Percentiles rank a stretch among this genome's conserved stretches.
Conservation (phyloP, 148 eudicot species). For the Dianthus caryophyllus region DNA sequence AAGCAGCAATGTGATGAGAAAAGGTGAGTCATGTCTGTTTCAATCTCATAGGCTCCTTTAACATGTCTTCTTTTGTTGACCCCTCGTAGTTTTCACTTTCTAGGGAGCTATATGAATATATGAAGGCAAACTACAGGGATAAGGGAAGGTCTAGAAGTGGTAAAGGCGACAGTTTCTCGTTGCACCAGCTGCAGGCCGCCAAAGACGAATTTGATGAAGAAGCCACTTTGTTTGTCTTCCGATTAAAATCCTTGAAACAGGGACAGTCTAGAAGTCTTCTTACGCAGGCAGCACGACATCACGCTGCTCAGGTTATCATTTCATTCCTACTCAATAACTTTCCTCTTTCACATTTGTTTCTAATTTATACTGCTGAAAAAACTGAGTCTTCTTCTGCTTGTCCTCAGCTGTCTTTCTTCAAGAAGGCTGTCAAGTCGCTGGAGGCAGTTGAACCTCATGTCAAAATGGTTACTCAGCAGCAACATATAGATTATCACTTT, state of each 20-base stretch:
- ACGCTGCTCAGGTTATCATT: constrained; percentile 84
- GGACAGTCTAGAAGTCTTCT: constrained; percentile 94
- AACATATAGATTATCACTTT: constrained; percentile 84
- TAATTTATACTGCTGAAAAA: not conserved
- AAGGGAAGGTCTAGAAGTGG: constrained; percentile 59
- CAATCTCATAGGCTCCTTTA: not conserved
- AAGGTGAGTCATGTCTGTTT: constrained; percentile 37
- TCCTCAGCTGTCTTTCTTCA: constrained; percentile 71
- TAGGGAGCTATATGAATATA: constrained; percentile 60
- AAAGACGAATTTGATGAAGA: constrained; percentile 78
- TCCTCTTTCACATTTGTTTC: not conserved
- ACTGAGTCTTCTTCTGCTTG: constrained; percentile 20
- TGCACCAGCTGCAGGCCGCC: constrained; percentile 61
- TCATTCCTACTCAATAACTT: not conserved
- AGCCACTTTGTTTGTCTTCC: constrained; percentile 74
- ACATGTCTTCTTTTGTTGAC: constrained; percentile 9
- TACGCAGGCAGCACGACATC: constrained; percentile 95
- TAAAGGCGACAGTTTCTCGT: constrained; percentile 57
- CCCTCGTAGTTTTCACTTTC: constrained; percentile 21
- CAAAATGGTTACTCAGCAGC: constrained; percentile 59
- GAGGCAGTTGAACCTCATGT: constrained; percentile 89
- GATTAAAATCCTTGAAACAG: constrained; percentile 82
- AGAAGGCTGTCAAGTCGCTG: constrained; percentile 65
- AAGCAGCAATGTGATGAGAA: constrained; percentile 75
- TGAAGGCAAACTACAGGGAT: constrained; percentile 54